Base-by-base conservation (phyloP, 140 eudicot genomes). In the Flaveria floridana region DNA sequence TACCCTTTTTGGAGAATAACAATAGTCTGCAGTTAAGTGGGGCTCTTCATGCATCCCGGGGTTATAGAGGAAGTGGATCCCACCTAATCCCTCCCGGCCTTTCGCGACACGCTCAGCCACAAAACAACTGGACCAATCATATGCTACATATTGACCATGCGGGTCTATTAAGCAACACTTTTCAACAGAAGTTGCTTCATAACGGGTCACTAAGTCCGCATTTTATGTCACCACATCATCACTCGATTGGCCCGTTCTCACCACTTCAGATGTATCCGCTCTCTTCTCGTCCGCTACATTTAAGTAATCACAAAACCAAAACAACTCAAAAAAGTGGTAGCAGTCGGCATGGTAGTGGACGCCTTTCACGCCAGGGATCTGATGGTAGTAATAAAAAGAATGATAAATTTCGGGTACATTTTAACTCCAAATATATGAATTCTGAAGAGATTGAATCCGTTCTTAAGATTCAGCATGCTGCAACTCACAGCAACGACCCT, bases 391-490 rank as follows among this genome's bases (percentile, higher is more conserved):
- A 71, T 61, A 86, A 84, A 51, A 91, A 84, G 79, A 82, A 81
- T 73, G 97, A 90, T 41, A 77, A 79, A 56, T 82, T 74, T 44
- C 69, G 76, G 50, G 88, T 85, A 2, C 89, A 88, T 13, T 89
- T 88, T 61, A 85, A 84, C 61, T 94, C 99, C 9, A 90, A 94
- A 78, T 80, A 94, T 79, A 94, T 94, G 99, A 88, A 96, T 21
- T 83, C 87, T 50, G 97, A 90, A 67, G 97, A 94, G 76, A 88
- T 94, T 73, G 97, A 94, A 59, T 86, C 90, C 48, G 85, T 94
- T 73, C 86, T 90, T 30, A 86, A 80, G 72, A 81, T 90, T 85
- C 99, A 94, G 75, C 95, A 85, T 82, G 89, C 90, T 72, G 89
- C 96, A 73, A 89, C 97, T 69, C 99, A 94, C 71, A 76, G 85